A percentile compares a stretch with the other conserved stretches of the same genome.
phyloP scores from a whole-genome alignment of 352 stramenopile species.

The Pythium graminicola region DNA sequence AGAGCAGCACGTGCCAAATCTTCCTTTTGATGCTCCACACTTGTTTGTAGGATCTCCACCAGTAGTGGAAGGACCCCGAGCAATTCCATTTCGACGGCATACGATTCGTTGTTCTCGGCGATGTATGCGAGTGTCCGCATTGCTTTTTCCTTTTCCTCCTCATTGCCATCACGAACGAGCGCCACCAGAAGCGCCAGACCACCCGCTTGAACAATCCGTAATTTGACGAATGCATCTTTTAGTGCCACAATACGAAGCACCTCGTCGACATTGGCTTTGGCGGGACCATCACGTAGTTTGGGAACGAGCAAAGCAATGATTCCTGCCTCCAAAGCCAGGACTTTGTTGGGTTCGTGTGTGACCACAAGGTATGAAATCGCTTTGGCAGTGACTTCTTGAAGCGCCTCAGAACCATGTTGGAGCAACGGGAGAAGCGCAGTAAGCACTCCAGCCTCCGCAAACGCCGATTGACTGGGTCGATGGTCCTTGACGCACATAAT shows the following conservation, averaged over 20 bases:
- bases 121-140: background rate
- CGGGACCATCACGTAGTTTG: background rate
- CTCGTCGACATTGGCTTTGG: background rate
- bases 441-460: background rate
- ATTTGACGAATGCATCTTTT: background rate
- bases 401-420: background rate
- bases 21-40: no score
- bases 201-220: slow-evolving; percentile 1
- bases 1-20: no score
- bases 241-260: background rate
- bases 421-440: background rate
- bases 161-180: background rate
- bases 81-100: background rate
- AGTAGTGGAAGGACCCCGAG: background rate
- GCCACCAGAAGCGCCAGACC: background rate
- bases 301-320: background rate
- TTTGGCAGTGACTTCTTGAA: background rate
- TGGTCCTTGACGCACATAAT: background rate
- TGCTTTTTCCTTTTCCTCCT: background rate
- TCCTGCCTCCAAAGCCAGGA: background rate
- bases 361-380: background rate
- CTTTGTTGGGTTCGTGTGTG: background rate
- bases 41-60: no score
- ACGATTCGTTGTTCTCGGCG: slow-evolving; percentile 4
- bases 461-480: background rate